Conservation (phyloP, 306 rosid species). For the Boehmeria nivea region DNA sequence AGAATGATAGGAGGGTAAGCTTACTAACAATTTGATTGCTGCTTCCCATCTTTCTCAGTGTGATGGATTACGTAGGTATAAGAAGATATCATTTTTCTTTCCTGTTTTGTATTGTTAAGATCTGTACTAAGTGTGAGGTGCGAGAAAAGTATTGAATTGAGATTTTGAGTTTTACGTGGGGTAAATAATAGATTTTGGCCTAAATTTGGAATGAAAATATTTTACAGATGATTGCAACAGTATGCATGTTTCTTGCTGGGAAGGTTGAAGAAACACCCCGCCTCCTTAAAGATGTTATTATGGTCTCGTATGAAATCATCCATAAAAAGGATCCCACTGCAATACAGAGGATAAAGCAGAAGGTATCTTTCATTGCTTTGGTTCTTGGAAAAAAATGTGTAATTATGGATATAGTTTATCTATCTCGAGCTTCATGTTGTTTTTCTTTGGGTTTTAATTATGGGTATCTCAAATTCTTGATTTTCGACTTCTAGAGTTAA, state of each 20-base stretch:
- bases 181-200: conserved; percentile 10
- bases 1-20: conserved; percentile 52
- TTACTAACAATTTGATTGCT: background rate
- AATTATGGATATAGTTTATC: background rate
- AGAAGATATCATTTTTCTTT: background rate
- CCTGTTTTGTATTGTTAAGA: background rate
- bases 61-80: background rate
- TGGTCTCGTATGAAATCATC: conserved; percentile 34
- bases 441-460: background rate
- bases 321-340: conserved; percentile 40
- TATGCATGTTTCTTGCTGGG: conserved; percentile 40
- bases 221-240: conserved; percentile 43
- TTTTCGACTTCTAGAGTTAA: background rate
- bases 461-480: background rate
- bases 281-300: conserved; percentile 37
- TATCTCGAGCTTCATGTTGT: background rate
- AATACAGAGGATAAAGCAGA: conserved; percentile 33
- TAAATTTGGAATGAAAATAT: conserved; percentile 20
- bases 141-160: background rate
- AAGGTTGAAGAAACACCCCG: conserved; percentile 47
- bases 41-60: background rate
- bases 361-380: conserved; percentile 14
- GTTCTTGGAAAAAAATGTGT: background rate
- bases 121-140: background rate
- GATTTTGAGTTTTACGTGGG: conserved; percentile 2